A percentile compares a stretch with the other conserved stretches of the same genome.
These are phyloP conservation scores for Leishmania guyanensis DNA, from an alignment of 208 protist genomes.

Conservation along the genomic window DNA sequence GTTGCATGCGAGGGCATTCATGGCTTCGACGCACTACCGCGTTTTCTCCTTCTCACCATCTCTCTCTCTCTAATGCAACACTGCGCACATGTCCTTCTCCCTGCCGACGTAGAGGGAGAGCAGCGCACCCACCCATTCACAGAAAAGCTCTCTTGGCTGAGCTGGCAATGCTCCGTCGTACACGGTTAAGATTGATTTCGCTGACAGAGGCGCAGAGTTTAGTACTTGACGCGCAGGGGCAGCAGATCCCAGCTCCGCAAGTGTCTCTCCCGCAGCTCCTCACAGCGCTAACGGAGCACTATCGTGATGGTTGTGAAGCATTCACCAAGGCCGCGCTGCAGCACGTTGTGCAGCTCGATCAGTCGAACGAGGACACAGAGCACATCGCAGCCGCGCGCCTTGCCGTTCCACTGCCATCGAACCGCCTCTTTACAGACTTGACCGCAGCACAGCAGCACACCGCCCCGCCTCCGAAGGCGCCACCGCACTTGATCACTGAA, in stretches of 20 bases:
- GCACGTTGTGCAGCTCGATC: conserved; percentile 59
- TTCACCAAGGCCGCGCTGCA: conserved; percentile 42
- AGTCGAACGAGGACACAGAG: conserved; percentile 57
- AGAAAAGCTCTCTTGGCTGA: not conserved
- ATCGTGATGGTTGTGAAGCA: conserved; percentile 33
- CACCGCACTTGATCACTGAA: conserved; percentile 45
- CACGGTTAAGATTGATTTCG: conserved; percentile 27
- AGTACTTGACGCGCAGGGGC: conserved; percentile 38
- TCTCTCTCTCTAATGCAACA: not conserved
- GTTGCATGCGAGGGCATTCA: not conserved
- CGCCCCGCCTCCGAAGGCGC: not conserved
- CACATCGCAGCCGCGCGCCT: conserved; percentile 34
- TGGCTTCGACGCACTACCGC: not conserved
- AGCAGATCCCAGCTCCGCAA: not conserved
- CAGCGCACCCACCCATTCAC: not conserved
- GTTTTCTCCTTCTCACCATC: not conserved
- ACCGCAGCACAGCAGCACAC: not conserved
- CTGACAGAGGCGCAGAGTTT: conserved; percentile 47
- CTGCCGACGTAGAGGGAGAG: not conserved
- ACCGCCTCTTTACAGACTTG: not conserved
- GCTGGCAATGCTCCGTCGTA: conserved; percentile 22
- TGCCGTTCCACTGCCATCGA: not conserved
- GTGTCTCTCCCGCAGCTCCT: conserved; percentile 35
- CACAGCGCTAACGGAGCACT: conserved; percentile 37
- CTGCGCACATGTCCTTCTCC: no score